phyloP scores from a whole-genome alignment of 202 grass and related monocot species.

The Brachypodium distachyon region DNA sequence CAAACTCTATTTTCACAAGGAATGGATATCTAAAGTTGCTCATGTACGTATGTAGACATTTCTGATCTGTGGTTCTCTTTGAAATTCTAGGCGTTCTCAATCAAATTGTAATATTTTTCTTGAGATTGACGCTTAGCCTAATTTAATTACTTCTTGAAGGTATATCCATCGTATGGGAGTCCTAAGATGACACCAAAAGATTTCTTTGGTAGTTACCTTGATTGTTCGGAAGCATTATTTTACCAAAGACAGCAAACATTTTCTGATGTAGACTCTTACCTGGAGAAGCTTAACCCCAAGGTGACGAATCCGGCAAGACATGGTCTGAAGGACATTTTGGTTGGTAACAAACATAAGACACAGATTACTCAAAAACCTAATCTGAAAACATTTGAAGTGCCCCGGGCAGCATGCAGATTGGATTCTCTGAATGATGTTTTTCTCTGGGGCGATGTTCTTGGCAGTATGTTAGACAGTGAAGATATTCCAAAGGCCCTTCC shows the following conservation, averaged over 20 bases:
- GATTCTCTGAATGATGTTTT: slow-evolving; percentile 86
- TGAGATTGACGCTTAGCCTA: neutral
- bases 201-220: slow-evolving; percentile 26
- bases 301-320: slow-evolving; percentile 46
- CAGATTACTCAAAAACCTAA: slow-evolving; percentile 36
- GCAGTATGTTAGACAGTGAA: slow-evolving; percentile 30
- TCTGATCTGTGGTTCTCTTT: neutral
- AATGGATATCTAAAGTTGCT: neutral
- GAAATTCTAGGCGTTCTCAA: neutral
- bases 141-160: slow-evolving; percentile 46
- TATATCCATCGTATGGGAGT: slow-evolving; percentile 52
- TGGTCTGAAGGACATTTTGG: slow-evolving; percentile 31
- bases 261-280: slow-evolving; percentile 55
- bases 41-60: neutral
- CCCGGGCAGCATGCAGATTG: slow-evolving; percentile 33
- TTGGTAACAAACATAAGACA: slow-evolving; percentile 37
- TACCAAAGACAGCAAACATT: slow-evolving; percentile 56
- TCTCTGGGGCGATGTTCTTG: slow-evolving; percentile 81
- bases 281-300: slow-evolving; percentile 55
- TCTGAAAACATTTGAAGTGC: slow-evolving; percentile 46
- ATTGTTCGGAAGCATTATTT: slow-evolving; percentile 60
- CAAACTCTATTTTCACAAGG: neutral
- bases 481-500: slow-evolving; percentile 46
- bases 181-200: slow-evolving; percentile 32
- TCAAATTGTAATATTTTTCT: neutral